A percentile compares a stretch with the other conserved stretches of the same genome.
Conservation (phyloP, 1,284 basidiomycete genomes). For the Termitomyces sp. region DNA sequence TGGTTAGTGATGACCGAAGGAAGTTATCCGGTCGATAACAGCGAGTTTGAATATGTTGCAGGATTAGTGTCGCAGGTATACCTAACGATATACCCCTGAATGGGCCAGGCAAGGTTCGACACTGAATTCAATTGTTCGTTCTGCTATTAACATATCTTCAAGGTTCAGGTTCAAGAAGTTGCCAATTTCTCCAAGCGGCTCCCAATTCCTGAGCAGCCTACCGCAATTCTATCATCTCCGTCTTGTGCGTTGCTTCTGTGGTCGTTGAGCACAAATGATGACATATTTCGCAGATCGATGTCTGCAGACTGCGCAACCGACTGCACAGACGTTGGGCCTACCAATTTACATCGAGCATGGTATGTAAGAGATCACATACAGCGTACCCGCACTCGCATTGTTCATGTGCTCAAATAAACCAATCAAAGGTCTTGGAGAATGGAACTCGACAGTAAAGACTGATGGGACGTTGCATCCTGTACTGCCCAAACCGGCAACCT, state of each 20-base stretch:
- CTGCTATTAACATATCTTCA: background rate
- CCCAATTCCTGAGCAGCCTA: background rate
- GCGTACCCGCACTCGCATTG: background rate
- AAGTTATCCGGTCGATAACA: background rate
- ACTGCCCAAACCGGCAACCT: background rate
- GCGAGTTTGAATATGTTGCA: background rate
- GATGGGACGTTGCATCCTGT: background rate
- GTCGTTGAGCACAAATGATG: background rate
- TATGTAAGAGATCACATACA: too few species aligned
- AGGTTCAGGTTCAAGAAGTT: background rate
- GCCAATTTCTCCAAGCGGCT: background rate
- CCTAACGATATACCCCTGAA: background rate
- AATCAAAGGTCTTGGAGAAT: background rate
- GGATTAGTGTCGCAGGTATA: slow-evolving; percentile 1
- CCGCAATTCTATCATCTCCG: background rate
- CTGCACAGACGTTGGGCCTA: background rate
- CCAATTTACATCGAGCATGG: background rate
- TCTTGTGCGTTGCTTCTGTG: background rate
- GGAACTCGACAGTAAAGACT: background rate
- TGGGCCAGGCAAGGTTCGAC: background rate
- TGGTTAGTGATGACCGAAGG: background rate
- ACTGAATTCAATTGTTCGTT: background rate
- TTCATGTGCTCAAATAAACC: background rate
- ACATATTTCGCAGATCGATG: background rate
- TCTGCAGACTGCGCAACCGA: slow-evolving; percentile 1